Evolutionary conservation across 306 rosid species (phyloP).

Genomic region (Casuarina cunninghamiana): DNA sequence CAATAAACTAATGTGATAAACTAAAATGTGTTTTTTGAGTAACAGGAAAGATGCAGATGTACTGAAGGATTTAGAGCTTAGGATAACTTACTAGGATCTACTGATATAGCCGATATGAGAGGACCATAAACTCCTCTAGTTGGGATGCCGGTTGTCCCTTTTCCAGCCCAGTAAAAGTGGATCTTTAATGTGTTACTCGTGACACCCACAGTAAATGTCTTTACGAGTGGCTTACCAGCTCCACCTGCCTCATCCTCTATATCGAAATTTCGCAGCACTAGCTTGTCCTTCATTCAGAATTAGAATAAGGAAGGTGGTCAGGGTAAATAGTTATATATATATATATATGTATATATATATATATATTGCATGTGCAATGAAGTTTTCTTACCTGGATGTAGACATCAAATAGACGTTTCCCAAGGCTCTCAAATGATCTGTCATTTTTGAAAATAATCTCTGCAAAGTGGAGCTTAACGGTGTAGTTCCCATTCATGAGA

Average conservation of each 20-base stretch:
- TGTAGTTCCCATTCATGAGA: constrained; percentile 73
- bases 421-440: constrained; percentile 59
- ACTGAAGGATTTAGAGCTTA: background rate
- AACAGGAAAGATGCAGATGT: constrained; percentile 7
- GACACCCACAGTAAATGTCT: constrained; percentile 55
- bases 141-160: constrained; percentile 99
- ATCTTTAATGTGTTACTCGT: constrained; percentile 65
- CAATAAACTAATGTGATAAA: background rate
- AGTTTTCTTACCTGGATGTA: constrained; percentile 71
- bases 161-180: constrained; percentile 91
- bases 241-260: constrained; percentile 80
- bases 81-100: constrained; percentile 76
- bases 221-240: constrained; percentile 58
- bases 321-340: background rate
- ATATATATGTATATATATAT: background rate
- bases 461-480: constrained; percentile 85
- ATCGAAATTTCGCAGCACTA: constrained; percentile 76
- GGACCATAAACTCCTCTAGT: constrained; percentile 90
- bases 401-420: constrained; percentile 72
- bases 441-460: constrained; percentile 70
- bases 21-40: background rate
- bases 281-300: constrained; percentile 54
- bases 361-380: constrained; percentile 1
- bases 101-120: constrained; percentile 82
- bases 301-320: constrained; percentile 13